A percentile compares a stretch with the other conserved stretches of the same genome.
Conservation (phyloP, 83 land plant genomes). For the Isoetes engelmannii region DNA sequence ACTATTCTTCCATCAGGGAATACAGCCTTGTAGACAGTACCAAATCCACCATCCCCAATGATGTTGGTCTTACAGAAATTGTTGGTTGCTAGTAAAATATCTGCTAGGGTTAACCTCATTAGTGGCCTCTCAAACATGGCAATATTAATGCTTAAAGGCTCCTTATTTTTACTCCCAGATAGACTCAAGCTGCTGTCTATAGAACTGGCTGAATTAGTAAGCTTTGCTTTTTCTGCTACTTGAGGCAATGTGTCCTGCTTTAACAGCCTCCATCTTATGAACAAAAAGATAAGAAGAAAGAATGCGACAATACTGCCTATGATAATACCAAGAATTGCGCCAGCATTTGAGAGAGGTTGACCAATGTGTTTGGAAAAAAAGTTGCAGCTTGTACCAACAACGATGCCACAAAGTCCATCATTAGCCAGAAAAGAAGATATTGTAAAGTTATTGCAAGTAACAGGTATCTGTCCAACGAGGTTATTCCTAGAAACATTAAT, state of each 20-base stretch:
- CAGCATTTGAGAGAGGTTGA: background rate
- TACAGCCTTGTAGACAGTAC: constrained; percentile 12
- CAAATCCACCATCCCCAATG: constrained; percentile 13
- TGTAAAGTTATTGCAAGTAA: constrained; percentile 3
- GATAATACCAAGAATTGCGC: constrained; percentile 11
- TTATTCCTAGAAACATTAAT: constrained; percentile 2
- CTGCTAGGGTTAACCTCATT: constrained; percentile 9
- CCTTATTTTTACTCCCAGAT: background rate
- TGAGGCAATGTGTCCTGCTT: background rate
- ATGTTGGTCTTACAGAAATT: constrained; percentile 13
- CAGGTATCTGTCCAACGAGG: constrained; percentile 3
- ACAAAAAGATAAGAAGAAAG: background rate
- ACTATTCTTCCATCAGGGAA: constrained; percentile 11
- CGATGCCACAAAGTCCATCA: background rate
- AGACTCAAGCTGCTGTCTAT: background rate
- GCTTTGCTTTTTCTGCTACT: constrained; percentile 2
- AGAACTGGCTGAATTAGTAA: background rate
- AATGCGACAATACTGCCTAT: constrained; percentile 5
- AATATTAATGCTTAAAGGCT: constrained; percentile 13
- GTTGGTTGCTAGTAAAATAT: constrained; percentile 7
- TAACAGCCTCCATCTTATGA: constrained; percentile 5
- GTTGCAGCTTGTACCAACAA: background rate
- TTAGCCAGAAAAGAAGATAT: background rate
- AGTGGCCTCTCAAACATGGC: constrained; percentile 16
- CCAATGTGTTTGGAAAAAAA: no score